phyloP scores from a whole-genome alignment of 2,329 filamentous ascomycete species.

The Tetracladium maxilliforme region DNA sequence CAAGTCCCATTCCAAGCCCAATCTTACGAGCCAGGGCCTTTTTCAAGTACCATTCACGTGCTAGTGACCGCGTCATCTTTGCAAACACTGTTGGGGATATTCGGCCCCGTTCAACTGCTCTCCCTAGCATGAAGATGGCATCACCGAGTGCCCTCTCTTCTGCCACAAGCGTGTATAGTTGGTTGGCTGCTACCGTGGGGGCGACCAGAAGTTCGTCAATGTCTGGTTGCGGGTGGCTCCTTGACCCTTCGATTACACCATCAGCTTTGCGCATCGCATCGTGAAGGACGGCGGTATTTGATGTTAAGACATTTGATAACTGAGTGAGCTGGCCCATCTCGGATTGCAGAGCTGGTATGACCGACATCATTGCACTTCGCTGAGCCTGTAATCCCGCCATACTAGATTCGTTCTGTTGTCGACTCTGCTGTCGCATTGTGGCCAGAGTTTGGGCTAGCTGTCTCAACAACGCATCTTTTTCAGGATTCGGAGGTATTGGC shows the following conservation, averaged over 20 bases:
- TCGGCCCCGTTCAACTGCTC: slow-evolving; percentile 59
- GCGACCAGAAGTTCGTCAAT: slow-evolving; percentile 90
- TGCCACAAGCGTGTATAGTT: slow-evolving; percentile 77
- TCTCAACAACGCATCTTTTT: slow-evolving; percentile 75
- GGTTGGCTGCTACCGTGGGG: slow-evolving; percentile 81
- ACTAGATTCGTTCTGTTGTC: slow-evolving; percentile 58
- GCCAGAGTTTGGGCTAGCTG: slow-evolving; percentile 60
- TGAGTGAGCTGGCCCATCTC: slow-evolving; percentile 61
- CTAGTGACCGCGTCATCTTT: slow-evolving; percentile 60
- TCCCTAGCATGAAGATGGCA: slow-evolving; percentile 68
- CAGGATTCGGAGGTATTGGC: slow-evolving; percentile 86
- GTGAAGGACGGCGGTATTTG: slow-evolving; percentile 67
- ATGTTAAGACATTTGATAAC: slow-evolving; percentile 54
- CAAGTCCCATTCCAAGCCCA: slow-evolving; percentile 58
- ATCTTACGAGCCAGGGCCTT: slow-evolving; percentile 72
- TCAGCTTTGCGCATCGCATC: slow-evolving; percentile 70
- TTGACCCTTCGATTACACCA: slow-evolving; percentile 58
- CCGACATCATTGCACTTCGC: slow-evolving; percentile 57
- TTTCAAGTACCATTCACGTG: slow-evolving; percentile 71
- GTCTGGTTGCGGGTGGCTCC: slow-evolving; percentile 51
- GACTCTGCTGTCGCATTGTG: slow-evolving; percentile 51
- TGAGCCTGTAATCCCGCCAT: slow-evolving; percentile 67
- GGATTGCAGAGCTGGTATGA: slow-evolving; percentile 53
- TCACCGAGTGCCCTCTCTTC: slow-evolving; percentile 82
- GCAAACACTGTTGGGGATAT: slow-evolving; percentile 62